Percentiles rank a stretch among this genome's conserved stretches.
These are phyloP conservation scores for Gossypium longicalyx DNA, from an alignment of 345 rosid species.

Conservation along the genomic window DNA sequence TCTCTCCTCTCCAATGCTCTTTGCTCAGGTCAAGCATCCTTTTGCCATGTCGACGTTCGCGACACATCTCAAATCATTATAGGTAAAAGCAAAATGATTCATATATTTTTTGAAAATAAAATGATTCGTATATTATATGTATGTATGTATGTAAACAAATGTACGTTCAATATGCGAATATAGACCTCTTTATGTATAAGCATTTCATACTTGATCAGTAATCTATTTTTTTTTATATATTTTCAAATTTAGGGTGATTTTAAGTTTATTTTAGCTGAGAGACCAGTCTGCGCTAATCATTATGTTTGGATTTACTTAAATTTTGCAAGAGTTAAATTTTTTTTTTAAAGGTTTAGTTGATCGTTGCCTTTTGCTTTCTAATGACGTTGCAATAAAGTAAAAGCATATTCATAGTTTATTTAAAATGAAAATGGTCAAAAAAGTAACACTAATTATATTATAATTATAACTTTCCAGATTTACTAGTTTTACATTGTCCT, in stretches of 20 bases:
- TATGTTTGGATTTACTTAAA: not conserved
- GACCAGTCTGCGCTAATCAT: not conserved
- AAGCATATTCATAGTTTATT: not conserved
- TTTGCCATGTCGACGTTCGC: slow-evolving; percentile 59
- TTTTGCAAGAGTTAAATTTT: not conserved
- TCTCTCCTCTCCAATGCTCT: slow-evolving; percentile 53
- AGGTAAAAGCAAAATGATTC: slow-evolving; percentile 32
- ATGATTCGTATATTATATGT: not conserved
- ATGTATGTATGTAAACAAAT: not conserved
- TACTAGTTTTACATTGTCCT: not conserved
- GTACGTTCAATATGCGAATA: not conserved
- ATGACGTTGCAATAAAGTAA: not conserved
- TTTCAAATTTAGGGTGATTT: not conserved
- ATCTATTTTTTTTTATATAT: not conserved
- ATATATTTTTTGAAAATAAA: not conserved
- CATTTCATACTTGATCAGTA: not conserved
- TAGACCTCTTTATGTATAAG: not conserved
- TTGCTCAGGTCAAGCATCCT: slow-evolving; percentile 66
- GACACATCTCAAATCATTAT: slow-evolving; percentile 47
- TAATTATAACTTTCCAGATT: not conserved
- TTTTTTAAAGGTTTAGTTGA: not conserved
- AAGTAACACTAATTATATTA: not conserved
- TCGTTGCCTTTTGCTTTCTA: not conserved
- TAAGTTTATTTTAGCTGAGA: not conserved
- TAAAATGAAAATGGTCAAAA: not conserved